phyloP scores from a whole-genome alignment of 345 rosid genomes.

The Hibiscus syriacus region DNA sequence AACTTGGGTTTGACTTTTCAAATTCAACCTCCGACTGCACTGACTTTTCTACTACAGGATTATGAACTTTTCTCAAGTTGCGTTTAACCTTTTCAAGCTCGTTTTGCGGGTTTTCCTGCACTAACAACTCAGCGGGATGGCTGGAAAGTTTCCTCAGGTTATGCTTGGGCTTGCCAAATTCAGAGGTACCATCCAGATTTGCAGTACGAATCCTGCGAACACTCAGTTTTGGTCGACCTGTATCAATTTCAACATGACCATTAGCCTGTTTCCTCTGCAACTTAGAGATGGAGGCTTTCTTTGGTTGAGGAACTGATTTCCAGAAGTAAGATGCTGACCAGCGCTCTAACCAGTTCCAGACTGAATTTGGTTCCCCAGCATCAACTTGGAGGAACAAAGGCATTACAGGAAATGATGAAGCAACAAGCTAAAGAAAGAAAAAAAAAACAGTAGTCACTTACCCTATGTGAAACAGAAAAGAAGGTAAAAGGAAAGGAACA shows the following conservation, averaged over 20 bases:
- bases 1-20: conserved; percentile 44
- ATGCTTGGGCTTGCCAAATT: conserved; percentile 67
- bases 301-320: conserved; percentile 64
- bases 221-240: conserved; percentile 57
- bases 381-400: conserved; percentile 52
- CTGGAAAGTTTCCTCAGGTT: conserved; percentile 52
- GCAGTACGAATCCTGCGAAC: conserved; percentile 54
- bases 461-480: neutral
- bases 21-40: conserved; percentile 43
- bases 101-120: conserved; percentile 65
- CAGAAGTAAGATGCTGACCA: conserved; percentile 78
- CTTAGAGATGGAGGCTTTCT: conserved; percentile 34
- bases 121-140: conserved; percentile 42
- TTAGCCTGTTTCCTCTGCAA: conserved; percentile 40
- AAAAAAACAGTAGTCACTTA: conserved; percentile 16
- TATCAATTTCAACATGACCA: conserved; percentile 48
- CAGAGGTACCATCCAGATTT: conserved; percentile 40
- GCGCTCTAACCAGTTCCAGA: conserved; percentile 64
- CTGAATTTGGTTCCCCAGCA: conserved; percentile 53
- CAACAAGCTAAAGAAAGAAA: conserved; percentile 66
- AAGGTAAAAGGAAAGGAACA: neutral
- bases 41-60: conserved; percentile 53
- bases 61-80: conserved; percentile 82
- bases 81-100: conserved; percentile 95
- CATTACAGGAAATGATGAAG: conserved; percentile 57